These are phyloP conservation scores for Babesia microti DNA, from an alignment of 169 alveolate genomes.

Conservation along the genomic window DNA sequence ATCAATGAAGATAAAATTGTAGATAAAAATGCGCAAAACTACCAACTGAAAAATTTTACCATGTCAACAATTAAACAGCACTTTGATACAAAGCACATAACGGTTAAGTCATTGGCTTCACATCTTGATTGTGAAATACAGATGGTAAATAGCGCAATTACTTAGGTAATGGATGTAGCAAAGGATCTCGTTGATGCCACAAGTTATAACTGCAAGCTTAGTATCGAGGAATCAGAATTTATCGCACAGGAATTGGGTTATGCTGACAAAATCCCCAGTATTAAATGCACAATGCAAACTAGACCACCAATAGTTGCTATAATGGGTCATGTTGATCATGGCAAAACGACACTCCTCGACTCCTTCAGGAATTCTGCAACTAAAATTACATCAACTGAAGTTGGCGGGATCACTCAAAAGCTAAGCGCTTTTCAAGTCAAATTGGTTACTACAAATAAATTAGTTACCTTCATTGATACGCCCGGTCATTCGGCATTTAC, in stretches of 20 bases:
- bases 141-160: slow-evolving; percentile 73
- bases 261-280: slow-evolving; percentile 74
- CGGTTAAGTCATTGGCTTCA: slow-evolving; percentile 54
- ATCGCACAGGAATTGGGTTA: slow-evolving; percentile 82
- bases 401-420: slow-evolving; percentile 85
- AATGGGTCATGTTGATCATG: slow-evolving; percentile 96
- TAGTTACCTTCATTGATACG: slow-evolving; percentile 81
- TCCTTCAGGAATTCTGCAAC: slow-evolving; percentile 41
- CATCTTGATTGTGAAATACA: slow-evolving; percentile 71
- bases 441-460: slow-evolving; percentile 49
- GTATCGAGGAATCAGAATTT: slow-evolving; percentile 20
- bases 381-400: slow-evolving; percentile 65
- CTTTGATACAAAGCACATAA: slow-evolving; percentile 25
- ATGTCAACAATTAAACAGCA: too few relatives aligned
- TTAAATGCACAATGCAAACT: slow-evolving; percentile 62
- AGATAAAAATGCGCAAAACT: too few relatives aligned
- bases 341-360: slow-evolving; percentile 90
- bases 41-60: too few relatives aligned
- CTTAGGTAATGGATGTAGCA: slow-evolving; percentile 81
- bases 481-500: slow-evolving; percentile 93
- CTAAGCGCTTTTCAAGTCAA: slow-evolving; percentile 83
- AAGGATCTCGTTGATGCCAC: slow-evolving; percentile 77
- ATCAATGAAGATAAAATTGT: too few relatives aligned
- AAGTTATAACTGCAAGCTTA: slow-evolving; percentile 69
- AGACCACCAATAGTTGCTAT: slow-evolving; percentile 87